Percentiles rank a stretch among this genome's conserved stretches.
phyloP scores from a whole-genome alignment of 108 stramenopile genomes.

The Fragilaria crotonensis region DNA sequence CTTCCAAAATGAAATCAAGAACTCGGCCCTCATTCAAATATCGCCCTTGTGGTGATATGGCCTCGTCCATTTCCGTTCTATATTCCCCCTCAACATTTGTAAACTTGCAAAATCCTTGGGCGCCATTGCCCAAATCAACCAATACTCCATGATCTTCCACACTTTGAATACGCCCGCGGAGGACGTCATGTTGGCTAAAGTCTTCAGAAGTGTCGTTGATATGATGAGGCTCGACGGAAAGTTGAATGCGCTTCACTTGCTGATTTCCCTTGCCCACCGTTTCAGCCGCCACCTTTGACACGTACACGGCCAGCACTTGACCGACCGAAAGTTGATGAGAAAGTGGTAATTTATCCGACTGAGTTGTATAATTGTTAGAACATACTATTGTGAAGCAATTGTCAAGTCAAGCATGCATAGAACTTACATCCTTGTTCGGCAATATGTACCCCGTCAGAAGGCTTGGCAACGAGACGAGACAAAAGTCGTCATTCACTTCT shows the following conservation, averaged over 20 bases:
- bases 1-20: slow-evolving; percentile 8
- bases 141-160: slow-evolving; percentile 81
- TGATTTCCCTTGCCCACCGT: slow-evolving; percentile 16
- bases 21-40: slow-evolving; percentile 6
- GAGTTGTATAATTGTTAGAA: background rate
- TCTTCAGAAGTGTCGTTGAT: slow-evolving; percentile 29
- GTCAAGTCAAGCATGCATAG: background rate
- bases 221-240: slow-evolving; percentile 41
- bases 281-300: slow-evolving; percentile 51
- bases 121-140: slow-evolving; percentile 50
- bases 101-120: slow-evolving; percentile 60
- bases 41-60: background rate
- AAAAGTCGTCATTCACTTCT: slow-evolving; percentile 63
- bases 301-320: slow-evolving; percentile 53
- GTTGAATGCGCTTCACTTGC: slow-evolving; percentile 52
- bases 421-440: slow-evolving; percentile 9
- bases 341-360: slow-evolving; percentile 27
- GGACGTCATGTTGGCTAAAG: slow-evolving; percentile 4
- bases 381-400: background rate
- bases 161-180: slow-evolving; percentile 56
- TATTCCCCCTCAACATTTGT: slow-evolving; percentile 50
- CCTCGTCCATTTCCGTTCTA: background rate
- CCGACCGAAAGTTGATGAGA: slow-evolving; percentile 31
- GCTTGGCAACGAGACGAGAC: slow-evolving; percentile 58
- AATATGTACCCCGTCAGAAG: slow-evolving; percentile 73